Percentiles rank a stretch among this genome's conserved stretches.
These are phyloP conservation scores for Morella rubra DNA, from an alignment of 306 rosid species.

Conservation along the genomic window DNA sequence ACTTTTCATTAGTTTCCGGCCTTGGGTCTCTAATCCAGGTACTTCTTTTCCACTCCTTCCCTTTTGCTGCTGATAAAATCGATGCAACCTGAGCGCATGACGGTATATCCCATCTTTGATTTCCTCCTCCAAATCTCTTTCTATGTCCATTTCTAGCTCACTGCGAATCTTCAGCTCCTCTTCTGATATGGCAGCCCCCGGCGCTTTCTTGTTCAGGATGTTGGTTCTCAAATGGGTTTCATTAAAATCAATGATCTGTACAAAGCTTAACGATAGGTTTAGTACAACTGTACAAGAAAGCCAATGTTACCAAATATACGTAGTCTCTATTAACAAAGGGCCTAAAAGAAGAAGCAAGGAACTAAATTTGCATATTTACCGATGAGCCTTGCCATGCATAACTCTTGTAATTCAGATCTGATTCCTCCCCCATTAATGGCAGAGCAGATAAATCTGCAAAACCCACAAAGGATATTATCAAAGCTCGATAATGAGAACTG, in stretches of 20 bases:
- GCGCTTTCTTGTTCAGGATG: constrained; percentile 8
- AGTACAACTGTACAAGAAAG: not conserved
- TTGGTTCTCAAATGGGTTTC: not conserved
- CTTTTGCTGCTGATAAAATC: constrained; percentile 46
- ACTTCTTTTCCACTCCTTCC: constrained; percentile 30
- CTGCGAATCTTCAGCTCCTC: constrained; percentile 59
- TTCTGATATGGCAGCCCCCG: constrained; percentile 26
- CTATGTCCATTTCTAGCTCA: constrained; percentile 63
- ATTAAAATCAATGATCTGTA: constrained; percentile 12
- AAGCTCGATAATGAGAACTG: not conserved
- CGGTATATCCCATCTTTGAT: constrained; percentile 58
- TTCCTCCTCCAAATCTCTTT: constrained; percentile 67
- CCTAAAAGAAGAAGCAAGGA: not conserved
- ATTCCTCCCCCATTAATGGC: constrained; percentile 13
- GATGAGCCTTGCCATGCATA: constrained; percentile 32
- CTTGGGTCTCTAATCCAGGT: not conserved
- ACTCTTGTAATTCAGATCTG: constrained; percentile 16
- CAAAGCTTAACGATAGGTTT: not conserved
- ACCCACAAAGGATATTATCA: constrained; percentile 12
- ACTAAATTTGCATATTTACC: constrained; percentile 7
- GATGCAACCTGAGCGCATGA: constrained; percentile 61
- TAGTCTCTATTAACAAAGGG: no score
- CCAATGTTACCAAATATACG: no score
- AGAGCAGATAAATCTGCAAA: constrained; percentile 36
- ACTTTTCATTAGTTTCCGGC: not conserved